Evolutionary conservation across 1,139 yeast genomes (phyloP), one percentile per base, ranked within the genome.

Genomic region (Protomyces lactucae-debilis): DNA sequence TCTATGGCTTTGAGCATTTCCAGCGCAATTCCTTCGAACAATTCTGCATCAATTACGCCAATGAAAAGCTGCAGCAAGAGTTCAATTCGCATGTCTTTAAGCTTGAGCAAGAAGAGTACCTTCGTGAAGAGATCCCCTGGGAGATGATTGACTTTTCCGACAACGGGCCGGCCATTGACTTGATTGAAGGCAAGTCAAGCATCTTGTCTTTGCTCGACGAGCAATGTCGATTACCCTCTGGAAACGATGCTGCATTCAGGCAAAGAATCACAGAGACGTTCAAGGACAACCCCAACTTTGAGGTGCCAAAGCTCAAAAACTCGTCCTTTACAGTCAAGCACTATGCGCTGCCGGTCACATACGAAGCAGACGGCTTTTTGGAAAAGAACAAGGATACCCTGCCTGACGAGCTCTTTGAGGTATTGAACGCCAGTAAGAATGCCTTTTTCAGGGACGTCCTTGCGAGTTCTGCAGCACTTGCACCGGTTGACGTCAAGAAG

Each of bases 361-460:
- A 93, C 76, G 97, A 92, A 73, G 83, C 88, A 63, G 97, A 90
- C 67, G 98, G 99, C 1, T 93, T 93, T 74, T 88, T 93, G 72
- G 99, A 93, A 76, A 93, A 93, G 80, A 93, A 93, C 74, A 85
- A 97, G 78, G 99, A 93, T 76, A 90, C 98, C 3, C 97, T 93
- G 66, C 95, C 97, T 45, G 98, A 93, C 72, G 97, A 96, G 40
- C 95, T 91, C 72, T 79, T 92, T 69, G 97, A 90, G 68, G 93
- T 90, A 12, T 82, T 93, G 78, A 85, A 83, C 71, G 82, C 81
- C 28, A 78, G 97, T 0, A 78, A 82, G 18, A 92, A 88, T 73
- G 81, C 78, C 40, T 83, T 92, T 70, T 77, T 92, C 72, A 78
- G 78, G 67, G 81, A 82, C 25, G 84, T 93, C 37, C 77, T 93